Evolutionary conservation across 129 eudicot species (phyloP).

Genomic region (Ambrosia artemisiifolia): DNA sequence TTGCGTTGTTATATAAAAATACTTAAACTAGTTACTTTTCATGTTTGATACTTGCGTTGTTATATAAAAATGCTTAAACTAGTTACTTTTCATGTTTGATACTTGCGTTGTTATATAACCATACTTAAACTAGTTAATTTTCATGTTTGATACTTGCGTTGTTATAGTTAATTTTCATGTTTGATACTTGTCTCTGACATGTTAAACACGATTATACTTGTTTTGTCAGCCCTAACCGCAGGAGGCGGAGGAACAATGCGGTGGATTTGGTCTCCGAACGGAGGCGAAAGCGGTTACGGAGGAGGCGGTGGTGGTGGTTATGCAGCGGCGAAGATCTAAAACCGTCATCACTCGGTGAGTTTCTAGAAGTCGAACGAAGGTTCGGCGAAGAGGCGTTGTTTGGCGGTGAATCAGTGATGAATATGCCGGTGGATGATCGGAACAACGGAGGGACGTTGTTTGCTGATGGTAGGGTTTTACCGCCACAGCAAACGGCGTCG

Average conservation of each 20-base stretch:
- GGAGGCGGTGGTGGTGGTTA: slow-evolving; percentile 68
- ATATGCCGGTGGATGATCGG: slow-evolving; percentile 22
- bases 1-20: too few species aligned
- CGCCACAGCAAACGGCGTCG: slow-evolving; percentile 46
- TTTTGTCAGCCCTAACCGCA: neutral
- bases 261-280: slow-evolving; percentile 28
- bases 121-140: too few species aligned
- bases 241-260: slow-evolving; percentile 18
- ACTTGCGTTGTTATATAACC: too few species aligned
- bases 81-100: too few species aligned
- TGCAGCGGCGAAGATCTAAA: slow-evolving; percentile 54
- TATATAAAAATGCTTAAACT: too few species aligned
- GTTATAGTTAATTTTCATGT: too few species aligned
- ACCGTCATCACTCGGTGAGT: slow-evolving; percentile 71
- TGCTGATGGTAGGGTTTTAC: slow-evolving; percentile 79
- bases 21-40: too few species aligned
- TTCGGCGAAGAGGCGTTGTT: slow-evolving; percentile 54
- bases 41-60: too few species aligned
- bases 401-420: slow-evolving; percentile 38
- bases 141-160: too few species aligned
- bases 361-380: slow-evolving; percentile 75
- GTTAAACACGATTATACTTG: too few species aligned
- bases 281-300: slow-evolving; percentile 30
- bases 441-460: slow-evolving; percentile 46
- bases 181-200: too few species aligned